Base-by-base conservation (phyloP, 1,139 yeast species). In the Protomyces inundatus region DNA sequence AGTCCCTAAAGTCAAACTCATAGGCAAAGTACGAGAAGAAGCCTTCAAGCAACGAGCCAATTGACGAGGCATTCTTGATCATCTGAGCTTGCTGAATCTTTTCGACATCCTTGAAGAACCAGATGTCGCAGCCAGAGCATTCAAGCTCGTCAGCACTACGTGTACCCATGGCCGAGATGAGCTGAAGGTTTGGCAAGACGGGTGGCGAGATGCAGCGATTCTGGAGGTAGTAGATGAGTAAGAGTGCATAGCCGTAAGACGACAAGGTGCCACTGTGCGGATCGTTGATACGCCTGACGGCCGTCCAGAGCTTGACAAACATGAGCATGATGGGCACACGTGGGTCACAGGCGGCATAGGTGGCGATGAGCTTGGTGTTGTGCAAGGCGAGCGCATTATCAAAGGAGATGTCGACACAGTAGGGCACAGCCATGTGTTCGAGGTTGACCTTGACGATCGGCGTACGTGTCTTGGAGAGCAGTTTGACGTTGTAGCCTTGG, bases 251-350 rank as follows among this genome's bases (percentile, higher is more conserved):
- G 12, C 67, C 67, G 14, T 66, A 66, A 16, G 67, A 64, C 33
- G 68, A 66, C 34, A 66, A 66, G 4, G 66, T 66, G 30, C 66
- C 66, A 39, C 52, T 55, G 56, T 66, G 66, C 1, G 67, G 50
- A 30, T 65, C 66, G 52, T 66, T 66, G 48, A 66, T 66, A 14
- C 56, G 54, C 12, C 67, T 58, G 16, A 46, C 56, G 42, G 60
- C 42, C 40, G 67, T 55, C 67, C 67, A 66, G 45, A 59, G 54
- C 53, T 66, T 66, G 34, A 65, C 50, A 39, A 66, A 57, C 55
- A 66, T 51, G 36, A 60, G 50, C 35, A 66, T 35, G 37, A 54
- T 32, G 3, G 55, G 52, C 35, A 66, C 52, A n/a, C 67, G 61
- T 9, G 59, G 40, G 37, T 66, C 67, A 36, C 61, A 46, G 4